These are phyloP conservation scores for Paecilomyces formosus DNA, from an alignment of 2,329 filamentous ascomycete species.

Conservation along the genomic window DNA sequence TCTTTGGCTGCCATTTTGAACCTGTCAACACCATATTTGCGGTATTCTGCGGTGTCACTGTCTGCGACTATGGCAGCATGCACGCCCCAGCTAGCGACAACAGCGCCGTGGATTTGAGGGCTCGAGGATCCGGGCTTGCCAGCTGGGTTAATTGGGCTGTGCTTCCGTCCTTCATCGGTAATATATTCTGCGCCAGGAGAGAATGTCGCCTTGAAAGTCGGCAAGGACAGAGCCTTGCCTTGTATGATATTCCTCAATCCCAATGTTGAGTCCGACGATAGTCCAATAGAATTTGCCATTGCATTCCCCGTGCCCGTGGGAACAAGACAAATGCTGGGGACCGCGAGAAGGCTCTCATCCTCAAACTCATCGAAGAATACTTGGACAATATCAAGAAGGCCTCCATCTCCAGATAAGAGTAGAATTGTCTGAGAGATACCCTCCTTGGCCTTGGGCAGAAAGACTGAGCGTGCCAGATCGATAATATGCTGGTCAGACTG, in stretches of 20 bases:
- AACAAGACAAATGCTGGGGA: constrained; percentile 50
- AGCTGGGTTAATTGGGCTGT: constrained; percentile 13
- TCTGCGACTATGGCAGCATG: constrained; percentile 85
- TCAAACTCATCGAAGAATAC: constrained; percentile 36
- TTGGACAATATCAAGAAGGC: constrained; percentile 75
- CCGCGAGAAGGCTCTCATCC: constrained; percentile 23
- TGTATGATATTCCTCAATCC: constrained; percentile 52
- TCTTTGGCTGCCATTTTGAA: constrained; percentile 80
- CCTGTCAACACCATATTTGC: constrained; percentile 65
- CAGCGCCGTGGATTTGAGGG: constrained; percentile 56
- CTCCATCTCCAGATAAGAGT: constrained; percentile 81
- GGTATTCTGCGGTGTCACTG: constrained; percentile 76
- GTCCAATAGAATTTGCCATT: constrained; percentile 32
- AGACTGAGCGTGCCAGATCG: constrained; percentile 49
- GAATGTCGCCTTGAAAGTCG: constrained; percentile 57
- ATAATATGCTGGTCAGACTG: constrained; percentile 55
- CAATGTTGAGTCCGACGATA: constrained; percentile 22
- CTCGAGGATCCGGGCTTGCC: constrained; percentile 19
- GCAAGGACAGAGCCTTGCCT: constrained; percentile 50
- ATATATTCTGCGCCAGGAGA: constrained; percentile 47
- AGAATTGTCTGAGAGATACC: constrained; percentile 55
- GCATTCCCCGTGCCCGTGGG: constrained; percentile 47
- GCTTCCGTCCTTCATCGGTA: constrained; percentile 40
- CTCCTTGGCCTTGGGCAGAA: constrained; percentile 44
- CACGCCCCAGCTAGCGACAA: constrained; percentile 85